Conservation (phyloP, 2,329 filamentous ascomycete genomes). For the Acarospora socialis region DNA sequence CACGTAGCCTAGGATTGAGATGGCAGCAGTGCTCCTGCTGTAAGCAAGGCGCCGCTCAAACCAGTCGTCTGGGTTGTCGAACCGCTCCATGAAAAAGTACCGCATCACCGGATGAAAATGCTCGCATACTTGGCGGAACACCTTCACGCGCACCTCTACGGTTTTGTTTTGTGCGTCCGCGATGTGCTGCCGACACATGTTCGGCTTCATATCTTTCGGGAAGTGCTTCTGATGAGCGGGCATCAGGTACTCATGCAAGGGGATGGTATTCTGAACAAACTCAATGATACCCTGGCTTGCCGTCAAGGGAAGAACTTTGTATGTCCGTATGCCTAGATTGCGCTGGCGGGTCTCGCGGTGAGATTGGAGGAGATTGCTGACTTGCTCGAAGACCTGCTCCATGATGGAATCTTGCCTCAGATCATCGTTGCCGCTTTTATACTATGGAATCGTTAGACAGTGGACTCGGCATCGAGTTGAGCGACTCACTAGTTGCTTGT, state of each 20-base stretch:
- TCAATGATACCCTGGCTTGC: slow-evolving; percentile 83
- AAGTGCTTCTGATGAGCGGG: slow-evolving; percentile 79
- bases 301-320: slow-evolving; percentile 88
- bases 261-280: slow-evolving; percentile 87
- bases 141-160: slow-evolving; percentile 54
- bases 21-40: slow-evolving; percentile 81
- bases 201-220: slow-evolving; percentile 66
- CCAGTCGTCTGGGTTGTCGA: slow-evolving; percentile 90
- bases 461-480: slow-evolving; percentile 8
- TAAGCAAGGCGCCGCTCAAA: slow-evolving; percentile 81
- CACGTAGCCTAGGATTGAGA: slow-evolving; percentile 87
- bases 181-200: slow-evolving; percentile 67
- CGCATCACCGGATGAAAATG: slow-evolving; percentile 85
- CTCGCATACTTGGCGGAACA: slow-evolving; percentile 64
- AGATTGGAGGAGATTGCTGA: slow-evolving; percentile 74
- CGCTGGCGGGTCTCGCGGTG: slow-evolving; percentile 80
- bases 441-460: slow-evolving; percentile 26
- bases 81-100: slow-evolving; percentile 95
- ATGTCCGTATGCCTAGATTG: slow-evolving; percentile 80
- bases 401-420: slow-evolving; percentile 95
- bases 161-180: slow-evolving; percentile 54
- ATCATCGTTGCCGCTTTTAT: slow-evolving; percentile 93
- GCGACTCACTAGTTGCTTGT: slow-evolving; percentile 61
- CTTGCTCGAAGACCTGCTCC: slow-evolving; percentile 97
- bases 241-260: slow-evolving; percentile 81